Base-by-base conservation (phyloP, 352 stramenopile genomes). In the Phytophthora quininea region DNA sequence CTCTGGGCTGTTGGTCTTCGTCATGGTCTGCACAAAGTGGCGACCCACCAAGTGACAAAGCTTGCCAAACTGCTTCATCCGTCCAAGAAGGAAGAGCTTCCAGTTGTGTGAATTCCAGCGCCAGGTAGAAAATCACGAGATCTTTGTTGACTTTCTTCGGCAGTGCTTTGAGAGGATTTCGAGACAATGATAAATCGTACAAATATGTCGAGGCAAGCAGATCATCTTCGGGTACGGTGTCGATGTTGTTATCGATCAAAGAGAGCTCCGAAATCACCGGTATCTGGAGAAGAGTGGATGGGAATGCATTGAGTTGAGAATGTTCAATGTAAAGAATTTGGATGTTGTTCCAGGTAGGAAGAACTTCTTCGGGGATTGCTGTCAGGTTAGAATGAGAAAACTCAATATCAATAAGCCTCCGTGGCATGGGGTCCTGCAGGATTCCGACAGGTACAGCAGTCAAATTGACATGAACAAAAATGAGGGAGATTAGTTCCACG, bases 181-280 rank as follows among this genome's bases (percentile, higher is more conserved):
- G 45, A 7, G 63, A 62, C n/a, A 80, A 57, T 32, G 48, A 56
- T 9, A 80, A n/a, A 24, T 67, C 30, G 24, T 69, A 55, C 33
- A 58, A 73, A 19, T 54, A 32, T 12, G 33, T 37, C 10, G 63
- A 33, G 0, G 29, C 1, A 3, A 45, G 10, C 29, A 81, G 52
- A 2, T 15, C 29, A 4, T 74, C 62, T 14, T 53, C 37, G 7
- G 70, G 63, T 0, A 77, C 45, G 0, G 14, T 24, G 4, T 55
- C 5, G 31, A 81, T 79, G 2, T 15, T 32, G 24, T 81, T 81
- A 43, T 63, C 71, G 30, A 73, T 67, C 4, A 79, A 60, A 9
- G 69, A 79, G 4, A 81, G 47, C 29, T 76, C 67, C 24, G 66
- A 59, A 9, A 78, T 27, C 19, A 30, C 46, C 6, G 31, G 52